Base-by-base conservation (phyloP, 495 filamentous ascomycete species). In the Aspergillus conjunctus region DNA sequence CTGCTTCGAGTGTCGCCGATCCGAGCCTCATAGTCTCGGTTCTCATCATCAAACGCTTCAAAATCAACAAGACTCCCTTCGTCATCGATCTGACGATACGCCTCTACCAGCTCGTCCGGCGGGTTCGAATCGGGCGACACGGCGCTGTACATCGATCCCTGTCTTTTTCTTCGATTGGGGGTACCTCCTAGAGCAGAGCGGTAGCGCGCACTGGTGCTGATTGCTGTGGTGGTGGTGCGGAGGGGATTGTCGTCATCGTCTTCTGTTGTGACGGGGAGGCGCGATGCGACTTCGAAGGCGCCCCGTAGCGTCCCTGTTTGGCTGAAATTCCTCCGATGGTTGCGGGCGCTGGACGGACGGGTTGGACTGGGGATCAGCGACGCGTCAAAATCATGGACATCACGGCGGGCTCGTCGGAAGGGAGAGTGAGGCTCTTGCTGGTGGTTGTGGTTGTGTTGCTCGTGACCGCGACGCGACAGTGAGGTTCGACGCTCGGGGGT, bases 11-110 rank as follows among this genome's bases (percentile, higher is more conserved):
- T 68, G 17, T 48, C 41, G 1, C 67, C 56, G 33, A 58, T 34
- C 8, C 51, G 56, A 26, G 54, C 54, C 15, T 71, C 67, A 59
- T 67, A 62, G 39, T 31, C 31, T 1, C 18, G 17, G 32, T 60
- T 46, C 12, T 72, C 73, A 12, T 73, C 66, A 22, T 71, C 68
- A 22, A 60, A 59, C 4, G 54, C 54, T 12, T 71, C 71, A 2
- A 71, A 60, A 37, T 82, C 72, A 4, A 73, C 71, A 20, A 82
- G 57, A 18, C 71, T 69, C 18, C 73, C 72, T 21, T 76, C 78
- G 45, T 80, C 78, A 17, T 77, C 69, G 48, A 81, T 81, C 53
- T 72, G 72, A 49, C 72, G 68, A 58, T 84, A 83, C 7, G 71
- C 66, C 59, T 82, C 78, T 17, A 62, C 67, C 1, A 78, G 59